Evolutionary conservation across 805 yeast genomes (phyloP), one percentile per base, ranked within the genome.

Genomic region (Suhomyces kilbournensis): DNA sequence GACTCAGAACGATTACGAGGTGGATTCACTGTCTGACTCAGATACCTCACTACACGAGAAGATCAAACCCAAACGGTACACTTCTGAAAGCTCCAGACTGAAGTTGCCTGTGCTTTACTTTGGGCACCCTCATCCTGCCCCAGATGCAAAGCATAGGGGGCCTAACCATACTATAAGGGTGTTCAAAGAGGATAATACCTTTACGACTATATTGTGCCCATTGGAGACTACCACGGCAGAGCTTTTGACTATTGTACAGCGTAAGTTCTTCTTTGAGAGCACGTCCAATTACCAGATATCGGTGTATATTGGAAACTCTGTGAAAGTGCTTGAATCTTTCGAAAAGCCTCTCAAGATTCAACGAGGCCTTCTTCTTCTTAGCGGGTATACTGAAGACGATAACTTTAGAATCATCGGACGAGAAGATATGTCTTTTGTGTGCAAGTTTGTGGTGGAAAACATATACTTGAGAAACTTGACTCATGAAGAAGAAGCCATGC

Each of bases 261-360:
- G 88, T 54, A 92, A 93, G 68, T 87, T 91, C 62, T 88, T 88
- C 60, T 69, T 88, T 49, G 86, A 84, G 49, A 72, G 82, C 2
- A 81, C 81, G 19, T 85, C 88, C 34, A 92, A 88, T 58, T 90
- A 82, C 66, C 90, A 87, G 61, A 72, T 92, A 38, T 83, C 91
- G 28, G 75, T 90, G 43, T 79, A 85, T 62, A 84, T 88, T 49
- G 96, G 96, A 50, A 86, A 85, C 53, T 75, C 86, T 42, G 85
- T 88, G 2, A 86, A 91, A 64, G 84, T 86, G 8, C 69, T 92
- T 47, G 85, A 87, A 43, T 76, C 83, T 1, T 81, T 81, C 56
- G 96, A 92, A 51, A 81, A 79, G 54, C 97, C 97, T 0, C 76
- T 92, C 39, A 78, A 83, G 53, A 84, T 89, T 51, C 97, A 91